These are phyloP conservation scores for Mycena albidolilacea DNA, from an alignment of 768 basidiomycete genomes.

Conservation along the genomic window DNA sequence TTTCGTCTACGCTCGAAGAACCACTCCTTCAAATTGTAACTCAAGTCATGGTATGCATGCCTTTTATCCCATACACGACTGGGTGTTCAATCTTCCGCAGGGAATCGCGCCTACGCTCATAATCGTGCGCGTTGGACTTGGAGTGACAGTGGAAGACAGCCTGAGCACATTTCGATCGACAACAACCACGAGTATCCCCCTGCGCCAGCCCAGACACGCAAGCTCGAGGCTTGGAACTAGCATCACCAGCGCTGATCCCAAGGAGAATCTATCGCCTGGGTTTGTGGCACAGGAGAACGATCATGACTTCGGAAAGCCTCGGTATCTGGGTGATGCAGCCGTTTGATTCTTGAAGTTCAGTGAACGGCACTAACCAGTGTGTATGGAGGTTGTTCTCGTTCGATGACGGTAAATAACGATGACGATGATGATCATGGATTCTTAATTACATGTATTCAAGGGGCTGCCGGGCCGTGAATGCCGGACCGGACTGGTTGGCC, in stretches of 20 bases:
- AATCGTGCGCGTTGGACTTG: slow-evolving; percentile 5
- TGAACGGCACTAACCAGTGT: background rate
- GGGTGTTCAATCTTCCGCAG: slow-evolving; percentile 7
- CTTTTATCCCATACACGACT: background rate
- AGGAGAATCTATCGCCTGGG: background rate
- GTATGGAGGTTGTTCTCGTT: slow-evolving; percentile 2
- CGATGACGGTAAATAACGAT: slow-evolving; percentile 2
- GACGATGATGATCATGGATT: background rate
- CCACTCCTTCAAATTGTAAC: slow-evolving; percentile 4
- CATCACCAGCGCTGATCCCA: background rate
- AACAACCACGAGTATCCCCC: background rate
- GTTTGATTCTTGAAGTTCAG: background rate
- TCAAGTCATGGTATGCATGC: slow-evolving; percentile 6
- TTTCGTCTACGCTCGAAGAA: slow-evolving; percentile 5
- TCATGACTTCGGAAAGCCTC: slow-evolving; percentile 4
- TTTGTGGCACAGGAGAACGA: background rate
- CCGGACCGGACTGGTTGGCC: too few relatives aligned
- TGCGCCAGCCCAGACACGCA: slow-evolving; percentile 1
- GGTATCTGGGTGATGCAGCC: slow-evolving; percentile 3
- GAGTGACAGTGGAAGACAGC: slow-evolving; percentile 5
- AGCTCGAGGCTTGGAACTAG: slow-evolving; percentile 4
- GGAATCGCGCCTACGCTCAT: slow-evolving; percentile 8
- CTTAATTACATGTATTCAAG: background rate
- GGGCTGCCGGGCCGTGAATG: too few relatives aligned
- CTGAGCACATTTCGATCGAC: background rate